Percentiles rank a stretch among this genome's conserved stretches.
Evolutionary conservation across 148 eudicot species (phyloP).

Genomic region (Tetragonia tetragonoides): DNA sequence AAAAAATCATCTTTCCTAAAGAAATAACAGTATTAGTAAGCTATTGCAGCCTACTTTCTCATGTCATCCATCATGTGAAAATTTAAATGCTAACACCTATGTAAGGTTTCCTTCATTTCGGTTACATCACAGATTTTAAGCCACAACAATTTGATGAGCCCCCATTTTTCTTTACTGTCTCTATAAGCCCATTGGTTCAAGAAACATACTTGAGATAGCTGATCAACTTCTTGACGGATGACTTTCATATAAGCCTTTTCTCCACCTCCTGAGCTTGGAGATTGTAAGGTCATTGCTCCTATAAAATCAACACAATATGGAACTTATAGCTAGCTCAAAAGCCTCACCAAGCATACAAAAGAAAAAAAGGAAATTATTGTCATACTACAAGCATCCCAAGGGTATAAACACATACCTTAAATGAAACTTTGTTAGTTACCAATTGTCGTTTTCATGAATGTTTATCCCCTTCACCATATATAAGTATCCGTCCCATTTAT

Average conservation of each 20-base stretch:
- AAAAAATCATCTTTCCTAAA: background rate
- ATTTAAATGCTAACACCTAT: too few relatives aligned
- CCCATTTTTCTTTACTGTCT: background rate
- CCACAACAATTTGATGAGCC: too few relatives aligned
- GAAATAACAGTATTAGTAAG: too few relatives aligned
- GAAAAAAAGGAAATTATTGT: background rate
- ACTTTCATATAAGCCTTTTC: constrained; percentile 31
- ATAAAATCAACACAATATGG: constrained; percentile 19
- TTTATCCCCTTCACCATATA: too few relatives aligned
- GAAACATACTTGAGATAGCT: constrained; percentile 39
- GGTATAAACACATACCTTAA: constrained; percentile 33
- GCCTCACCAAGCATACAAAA: background rate
- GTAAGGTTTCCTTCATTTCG: too few relatives aligned
- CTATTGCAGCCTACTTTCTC: too few relatives aligned
- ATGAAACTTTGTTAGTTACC: too few relatives aligned
- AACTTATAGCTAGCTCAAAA: background rate
- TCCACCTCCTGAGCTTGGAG: constrained; percentile 45
- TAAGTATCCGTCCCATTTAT: too few relatives aligned
- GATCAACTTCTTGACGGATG: constrained; percentile 43
- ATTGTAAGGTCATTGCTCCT: constrained; percentile 52
- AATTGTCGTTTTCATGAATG: too few relatives aligned
- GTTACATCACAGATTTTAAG: too few relatives aligned
- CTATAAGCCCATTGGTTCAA: background rate
- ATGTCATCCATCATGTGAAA: background rate
- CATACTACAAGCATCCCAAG: background rate